phyloP scores from a whole-genome alignment of 129 eudicot species.

The Flaveria trinervia region DNA sequence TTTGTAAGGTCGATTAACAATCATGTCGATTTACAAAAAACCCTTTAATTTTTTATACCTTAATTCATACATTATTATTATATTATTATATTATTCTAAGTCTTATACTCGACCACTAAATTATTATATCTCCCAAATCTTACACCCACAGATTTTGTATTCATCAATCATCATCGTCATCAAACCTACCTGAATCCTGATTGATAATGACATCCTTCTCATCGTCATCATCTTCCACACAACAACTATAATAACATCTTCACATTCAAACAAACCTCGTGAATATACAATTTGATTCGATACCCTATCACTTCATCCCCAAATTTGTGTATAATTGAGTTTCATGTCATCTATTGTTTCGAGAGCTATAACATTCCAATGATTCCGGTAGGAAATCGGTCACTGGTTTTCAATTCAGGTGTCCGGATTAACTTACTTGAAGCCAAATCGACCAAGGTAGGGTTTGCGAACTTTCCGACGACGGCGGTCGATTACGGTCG shows the following conservation, averaged over 20 bases:
- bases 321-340: background rate
- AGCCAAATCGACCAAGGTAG: constrained; percentile 27
- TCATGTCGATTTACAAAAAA: no score
- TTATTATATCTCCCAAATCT: background rate
- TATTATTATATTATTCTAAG: no score
- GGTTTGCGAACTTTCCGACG: constrained; percentile 29
- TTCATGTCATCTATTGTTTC: background rate
- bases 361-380: background rate
- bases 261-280: background rate
- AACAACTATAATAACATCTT: background rate
- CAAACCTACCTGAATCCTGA: background rate
- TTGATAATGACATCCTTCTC: no score
- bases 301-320: background rate
- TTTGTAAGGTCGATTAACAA: no score
- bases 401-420: background rate
- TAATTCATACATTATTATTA: background rate
- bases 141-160: background rate
- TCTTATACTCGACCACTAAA: background rate
- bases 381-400: constrained; percentile 20
- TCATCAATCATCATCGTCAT: background rate
- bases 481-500: constrained; percentile 1
- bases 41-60: background rate
- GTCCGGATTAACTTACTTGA: background rate
- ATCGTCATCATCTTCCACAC: background rate
- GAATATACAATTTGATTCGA: background rate